phyloP scores from a whole-genome alignment of 2,329 filamentous ascomycete species.

The Aspergillus novoparasiticus region DNA sequence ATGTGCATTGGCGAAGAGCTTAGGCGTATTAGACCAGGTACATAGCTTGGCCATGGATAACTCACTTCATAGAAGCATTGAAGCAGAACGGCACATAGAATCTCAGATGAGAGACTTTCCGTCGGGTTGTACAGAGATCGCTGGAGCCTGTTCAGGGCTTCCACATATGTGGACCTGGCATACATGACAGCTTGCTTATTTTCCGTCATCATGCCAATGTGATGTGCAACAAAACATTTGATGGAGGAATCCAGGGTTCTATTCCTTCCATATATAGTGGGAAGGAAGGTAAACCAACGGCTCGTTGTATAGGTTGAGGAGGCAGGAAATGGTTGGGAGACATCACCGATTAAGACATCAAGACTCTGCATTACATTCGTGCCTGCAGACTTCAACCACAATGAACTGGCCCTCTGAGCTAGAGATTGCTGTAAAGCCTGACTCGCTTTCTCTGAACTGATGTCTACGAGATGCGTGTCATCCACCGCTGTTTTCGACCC shows the following conservation, averaged over 20 bases:
- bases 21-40: background rate
- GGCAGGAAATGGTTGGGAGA: slow-evolving; percentile 22
- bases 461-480: background rate
- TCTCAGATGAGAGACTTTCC: slow-evolving; percentile 28
- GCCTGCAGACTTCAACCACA: slow-evolving; percentile 10
- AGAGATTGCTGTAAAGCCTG: slow-evolving; percentile 4
- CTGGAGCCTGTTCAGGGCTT: slow-evolving; percentile 27
- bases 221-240: slow-evolving; percentile 29
- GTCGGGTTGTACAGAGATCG: slow-evolving; percentile 20
- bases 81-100: slow-evolving; percentile 34
- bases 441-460: background rate
- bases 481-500: background rate
- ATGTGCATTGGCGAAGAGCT: slow-evolving; percentile 29
- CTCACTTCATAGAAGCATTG: slow-evolving; percentile 34
- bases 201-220: slow-evolving; percentile 23
- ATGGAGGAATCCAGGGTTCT: slow-evolving; percentile 29
- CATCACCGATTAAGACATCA: slow-evolving; percentile 24
- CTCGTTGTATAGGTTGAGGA: slow-evolving; percentile 21
- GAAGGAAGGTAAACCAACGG: slow-evolving; percentile 29
- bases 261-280: slow-evolving; percentile 28
- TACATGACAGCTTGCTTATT: slow-evolving; percentile 27
- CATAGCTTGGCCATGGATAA: background rate
- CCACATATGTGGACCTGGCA: slow-evolving; percentile 27
- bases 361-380: slow-evolving; percentile 28
- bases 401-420: slow-evolving; percentile 1